These are phyloP conservation scores for Corynespora cassiicola DNA, from an alignment of 2,329 filamentous ascomycete genomes.

Conservation along the genomic window DNA sequence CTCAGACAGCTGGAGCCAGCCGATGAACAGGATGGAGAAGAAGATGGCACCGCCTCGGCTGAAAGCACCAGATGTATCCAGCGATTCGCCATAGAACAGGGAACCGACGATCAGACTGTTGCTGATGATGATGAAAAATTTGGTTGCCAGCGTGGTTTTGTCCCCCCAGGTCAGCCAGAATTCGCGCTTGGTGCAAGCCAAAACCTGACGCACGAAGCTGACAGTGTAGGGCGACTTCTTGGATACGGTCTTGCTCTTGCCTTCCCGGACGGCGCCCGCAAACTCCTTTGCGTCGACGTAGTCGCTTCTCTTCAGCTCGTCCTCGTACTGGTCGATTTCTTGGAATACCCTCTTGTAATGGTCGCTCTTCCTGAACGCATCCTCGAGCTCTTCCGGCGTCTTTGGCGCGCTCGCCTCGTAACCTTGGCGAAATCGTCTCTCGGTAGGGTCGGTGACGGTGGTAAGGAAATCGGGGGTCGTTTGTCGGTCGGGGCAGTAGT, in stretches of 20 bases:
- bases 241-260: slow-evolving; percentile 69
- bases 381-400: slow-evolving; percentile 71
- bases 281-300: slow-evolving; percentile 70
- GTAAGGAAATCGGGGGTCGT: slow-evolving; percentile 83
- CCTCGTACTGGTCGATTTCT: slow-evolving; percentile 69
- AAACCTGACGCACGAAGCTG: slow-evolving; percentile 74
- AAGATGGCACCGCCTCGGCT: slow-evolving; percentile 68
- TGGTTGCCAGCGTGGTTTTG: slow-evolving; percentile 73
- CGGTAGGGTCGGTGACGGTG: slow-evolving; percentile 74
- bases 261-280: slow-evolving; percentile 67
- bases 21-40: slow-evolving; percentile 71
- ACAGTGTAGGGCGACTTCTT: slow-evolving; percentile 80
- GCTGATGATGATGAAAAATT: slow-evolving; percentile 78
- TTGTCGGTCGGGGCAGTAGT: slow-evolving; percentile 64
- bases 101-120: slow-evolving; percentile 79
- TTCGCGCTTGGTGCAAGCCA: slow-evolving; percentile 73
- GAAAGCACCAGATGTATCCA: slow-evolving; percentile 68
- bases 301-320: slow-evolving; percentile 62
- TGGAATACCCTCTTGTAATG: slow-evolving; percentile 66
- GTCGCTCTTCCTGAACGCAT: slow-evolving; percentile 69
- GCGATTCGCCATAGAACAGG: slow-evolving; percentile 73
- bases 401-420: slow-evolving; percentile 70
- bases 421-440: slow-evolving; percentile 68
- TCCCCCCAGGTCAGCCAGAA: slow-evolving; percentile 82
- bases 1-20: slow-evolving; percentile 77